phyloP scores from a whole-genome alignment of 1,284 basidiomycete genomes.

The Malassezia restricta region DNA sequence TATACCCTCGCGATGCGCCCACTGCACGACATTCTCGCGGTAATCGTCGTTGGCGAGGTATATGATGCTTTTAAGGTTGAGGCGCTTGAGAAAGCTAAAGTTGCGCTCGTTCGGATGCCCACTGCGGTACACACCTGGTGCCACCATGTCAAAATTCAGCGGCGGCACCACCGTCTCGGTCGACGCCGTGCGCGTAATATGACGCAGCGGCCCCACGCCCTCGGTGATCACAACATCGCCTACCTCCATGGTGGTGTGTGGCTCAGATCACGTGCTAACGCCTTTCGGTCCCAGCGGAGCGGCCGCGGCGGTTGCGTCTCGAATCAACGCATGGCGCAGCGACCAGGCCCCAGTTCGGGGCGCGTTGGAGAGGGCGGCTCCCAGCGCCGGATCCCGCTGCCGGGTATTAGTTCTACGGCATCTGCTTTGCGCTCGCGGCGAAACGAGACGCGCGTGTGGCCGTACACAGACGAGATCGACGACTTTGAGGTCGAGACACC shows the following conservation, averaged over 20 bases:
- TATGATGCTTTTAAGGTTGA: slow-evolving; percentile 36
- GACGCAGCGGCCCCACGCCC: slow-evolving; percentile 8
- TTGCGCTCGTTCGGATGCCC: slow-evolving; percentile 46
- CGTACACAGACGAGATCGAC: slow-evolving; percentile 20
- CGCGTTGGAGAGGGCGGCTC: slow-evolving; percentile 1
- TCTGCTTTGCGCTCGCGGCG: slow-evolving; percentile 34
- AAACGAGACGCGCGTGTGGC: slow-evolving; percentile 1
- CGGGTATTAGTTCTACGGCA: slow-evolving; percentile 38
- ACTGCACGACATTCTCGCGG: slow-evolving; percentile 28
- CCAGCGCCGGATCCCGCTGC: slow-evolving; percentile 19
- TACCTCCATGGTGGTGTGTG: background rate
- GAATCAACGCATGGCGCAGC: slow-evolving; percentile 9
- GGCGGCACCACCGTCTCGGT: slow-evolving; percentile 34
- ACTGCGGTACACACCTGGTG: slow-evolving; percentile 36
- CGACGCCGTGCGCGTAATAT: background rate
- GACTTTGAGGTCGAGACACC: slow-evolving; percentile 35
- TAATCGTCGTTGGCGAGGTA: slow-evolving; percentile 42
- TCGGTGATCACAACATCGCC: background rate
- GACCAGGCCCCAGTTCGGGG: slow-evolving; percentile 1
- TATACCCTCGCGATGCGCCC: slow-evolving; percentile 22
- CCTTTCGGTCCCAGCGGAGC: background rate
- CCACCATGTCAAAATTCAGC: slow-evolving; percentile 43
- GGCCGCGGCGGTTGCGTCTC: background rate
- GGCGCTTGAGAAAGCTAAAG: slow-evolving; percentile 34
- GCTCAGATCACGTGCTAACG: no score